Conservation (phyloP, 305 asterid genomes). For the Fraxinus ornus region DNA sequence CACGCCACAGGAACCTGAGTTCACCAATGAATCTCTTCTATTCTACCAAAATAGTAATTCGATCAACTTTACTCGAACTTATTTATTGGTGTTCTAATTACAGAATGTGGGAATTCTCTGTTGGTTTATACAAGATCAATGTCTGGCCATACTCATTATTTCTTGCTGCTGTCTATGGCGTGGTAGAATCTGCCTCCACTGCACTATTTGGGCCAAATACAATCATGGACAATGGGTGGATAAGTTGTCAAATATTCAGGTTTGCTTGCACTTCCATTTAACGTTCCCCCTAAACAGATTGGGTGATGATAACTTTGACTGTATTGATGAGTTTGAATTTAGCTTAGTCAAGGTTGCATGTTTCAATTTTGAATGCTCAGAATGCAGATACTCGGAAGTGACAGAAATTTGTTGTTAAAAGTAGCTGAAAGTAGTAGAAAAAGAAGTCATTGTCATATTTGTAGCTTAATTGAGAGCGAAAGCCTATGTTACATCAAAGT, state of each 20-base stretch:
- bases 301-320: neutral
- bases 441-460: neutral
- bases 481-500: neutral
- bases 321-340: neutral
- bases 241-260: conserved; percentile 61
- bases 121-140: conserved; percentile 81
- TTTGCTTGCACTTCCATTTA: conserved; percentile 19
- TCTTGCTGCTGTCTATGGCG: conserved; percentile 85
- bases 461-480: neutral
- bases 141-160: conserved; percentile 80
- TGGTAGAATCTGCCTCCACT: conserved; percentile 71
- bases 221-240: conserved; percentile 70
- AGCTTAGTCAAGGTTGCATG: neutral
- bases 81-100: neutral
- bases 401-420: neutral
- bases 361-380: neutral
- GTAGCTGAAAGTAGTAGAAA: neutral
- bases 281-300: neutral
- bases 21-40: neutral
- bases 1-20: neutral
- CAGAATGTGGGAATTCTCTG: conserved; percentile 99
- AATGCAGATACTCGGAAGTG: neutral
- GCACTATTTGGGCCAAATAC: conserved; percentile 61
- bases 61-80: neutral
- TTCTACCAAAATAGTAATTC: neutral